Evolutionary conservation across 306 rosid species (phyloP), one percentile per base, ranked within the genome.

Genomic region (Vigna mungo): DNA sequence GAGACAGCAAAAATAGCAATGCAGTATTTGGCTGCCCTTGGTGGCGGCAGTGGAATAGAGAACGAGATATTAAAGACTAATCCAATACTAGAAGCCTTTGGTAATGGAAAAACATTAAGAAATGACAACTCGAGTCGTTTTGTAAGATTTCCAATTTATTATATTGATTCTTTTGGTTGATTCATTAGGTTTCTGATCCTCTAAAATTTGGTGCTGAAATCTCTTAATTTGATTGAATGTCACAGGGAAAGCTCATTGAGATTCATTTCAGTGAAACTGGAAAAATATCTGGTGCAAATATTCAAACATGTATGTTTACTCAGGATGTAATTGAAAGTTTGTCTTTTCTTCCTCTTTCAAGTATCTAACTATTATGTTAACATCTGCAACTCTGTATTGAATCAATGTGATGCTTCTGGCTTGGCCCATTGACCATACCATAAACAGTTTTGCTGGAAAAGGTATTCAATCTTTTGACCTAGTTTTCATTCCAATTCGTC

Each of bases 111-210:
- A 84, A 95, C 98, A 61, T 85, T 87, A 83, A 88, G 99, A 91
- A 95, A 95, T 88, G 99, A 95, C 90, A 95, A 95, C 94, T 95
- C 98, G 58, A 95, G 97, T 88, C 99, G 99, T 72, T 95, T 95
- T 81, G 99, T 95, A 92, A 95, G 97, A 78, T 67, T 83, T 78
- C 78, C 51, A 56, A 5, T 56, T 77, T 78, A 49, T 80, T 51
- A 60, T 56, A 54, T 62, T 72, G 47, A 17, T 73, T 80, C 79
- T 80, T 67, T 54, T 18, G 74, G 56, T 90, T 82, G 41, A 46
- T 34, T 69, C 69, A 67, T 71, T 62, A 74, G 58, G 78, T 34
- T 83, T 54, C 36, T 44, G n/a, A 81, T 81, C 18, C 55, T 10
- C 8, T 77, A 39, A 25, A 68, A 63, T 71, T 47, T 53, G 48